Percentiles rank a stretch among this genome's conserved stretches.
phyloP scores from a whole-genome alignment of 805 yeast species.

The Myxozyma melibiosi region DNA sequence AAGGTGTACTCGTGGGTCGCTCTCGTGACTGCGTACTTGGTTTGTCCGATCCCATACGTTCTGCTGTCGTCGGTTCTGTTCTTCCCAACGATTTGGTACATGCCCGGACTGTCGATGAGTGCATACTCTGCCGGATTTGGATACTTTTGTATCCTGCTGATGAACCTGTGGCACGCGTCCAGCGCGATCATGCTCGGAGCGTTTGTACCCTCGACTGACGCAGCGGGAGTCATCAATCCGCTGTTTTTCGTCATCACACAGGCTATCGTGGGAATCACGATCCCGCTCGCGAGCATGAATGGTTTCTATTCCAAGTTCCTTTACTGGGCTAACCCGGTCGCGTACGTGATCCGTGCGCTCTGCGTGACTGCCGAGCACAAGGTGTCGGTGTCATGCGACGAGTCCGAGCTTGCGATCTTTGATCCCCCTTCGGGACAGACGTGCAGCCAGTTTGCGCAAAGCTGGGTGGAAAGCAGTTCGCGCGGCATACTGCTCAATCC shows the following conservation, averaged over 20 bases:
- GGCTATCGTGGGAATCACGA: conserved; percentile 79
- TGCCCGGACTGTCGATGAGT: conserved; percentile 66
- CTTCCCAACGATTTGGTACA: conserved; percentile 66
- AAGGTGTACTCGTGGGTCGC: conserved; percentile 69
- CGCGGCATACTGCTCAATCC: conserved; percentile 51
- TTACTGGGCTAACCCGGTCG: conserved; percentile 72
- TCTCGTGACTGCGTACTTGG: conserved; percentile 55
- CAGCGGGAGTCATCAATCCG: conserved; percentile 57
- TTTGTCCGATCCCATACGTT: conserved; percentile 64
- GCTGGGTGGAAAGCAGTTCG: conserved; percentile 48
- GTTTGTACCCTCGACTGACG: conserved; percentile 45
- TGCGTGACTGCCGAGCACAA: conserved; percentile 60
- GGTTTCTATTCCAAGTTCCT: conserved; percentile 75
- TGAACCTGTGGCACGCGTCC: conserved; percentile 35
- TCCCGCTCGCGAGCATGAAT: conserved; percentile 54
- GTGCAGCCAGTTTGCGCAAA: conserved; percentile 52
- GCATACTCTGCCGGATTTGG: conserved; percentile 47
- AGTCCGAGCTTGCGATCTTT: conserved; percentile 52
- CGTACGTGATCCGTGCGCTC: conserved; percentile 62
- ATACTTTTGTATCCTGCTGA: conserved; percentile 46
- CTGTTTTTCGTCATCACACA: conserved; percentile 63
- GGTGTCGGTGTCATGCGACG: conserved; percentile 51
- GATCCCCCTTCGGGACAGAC: conserved; percentile 55
- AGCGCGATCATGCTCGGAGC: conserved; percentile 48
- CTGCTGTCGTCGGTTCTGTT: conserved; percentile 61